These are phyloP conservation scores for Talaromyces ruber DNA, from an alignment of 495 filamentous ascomycete genomes.

Conservation along the genomic window DNA sequence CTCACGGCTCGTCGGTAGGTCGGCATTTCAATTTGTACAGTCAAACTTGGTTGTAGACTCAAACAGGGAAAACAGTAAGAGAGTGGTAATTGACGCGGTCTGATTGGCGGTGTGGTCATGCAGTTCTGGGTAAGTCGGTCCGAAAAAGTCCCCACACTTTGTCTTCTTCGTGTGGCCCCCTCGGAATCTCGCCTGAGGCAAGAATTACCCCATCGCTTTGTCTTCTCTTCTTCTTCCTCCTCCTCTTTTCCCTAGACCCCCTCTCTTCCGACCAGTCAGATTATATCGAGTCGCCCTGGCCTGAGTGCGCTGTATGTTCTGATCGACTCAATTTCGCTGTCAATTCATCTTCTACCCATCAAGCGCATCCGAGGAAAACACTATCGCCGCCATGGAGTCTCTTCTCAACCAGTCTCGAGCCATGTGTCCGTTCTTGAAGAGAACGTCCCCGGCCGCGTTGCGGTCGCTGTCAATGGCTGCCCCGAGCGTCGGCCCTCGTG, in stretches of 20 bases:
- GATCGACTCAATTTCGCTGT: neutral
- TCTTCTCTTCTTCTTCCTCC: neutral
- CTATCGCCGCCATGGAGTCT: conserved; percentile 64
- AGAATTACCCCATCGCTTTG: neutral
- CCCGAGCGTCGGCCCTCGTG: conserved; percentile 60
- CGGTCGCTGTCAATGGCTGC: conserved; percentile 81
- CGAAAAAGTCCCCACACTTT: neutral
- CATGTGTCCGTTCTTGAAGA: conserved; percentile 95
- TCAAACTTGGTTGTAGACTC: too few species aligned
- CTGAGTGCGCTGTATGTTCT: neutral
- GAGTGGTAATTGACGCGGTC: neutral
- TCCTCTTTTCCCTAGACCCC: neutral
- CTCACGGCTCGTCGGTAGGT: neutral
- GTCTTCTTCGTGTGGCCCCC: neutral
- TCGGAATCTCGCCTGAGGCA: neutral
- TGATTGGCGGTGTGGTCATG: neutral
- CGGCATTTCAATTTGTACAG: too few species aligned
- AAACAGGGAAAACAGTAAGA: neutral
- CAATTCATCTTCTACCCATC: neutral
- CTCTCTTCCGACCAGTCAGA: neutral
- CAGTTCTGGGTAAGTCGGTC: neutral
- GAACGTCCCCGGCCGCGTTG: conserved; percentile 80
- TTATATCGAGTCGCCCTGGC: neutral
- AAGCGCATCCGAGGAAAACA: neutral
- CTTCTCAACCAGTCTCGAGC: conserved; percentile 87